Evolutionary conservation across 306 rosid species (phyloP).

Genomic region (Quercus cerris): DNA sequence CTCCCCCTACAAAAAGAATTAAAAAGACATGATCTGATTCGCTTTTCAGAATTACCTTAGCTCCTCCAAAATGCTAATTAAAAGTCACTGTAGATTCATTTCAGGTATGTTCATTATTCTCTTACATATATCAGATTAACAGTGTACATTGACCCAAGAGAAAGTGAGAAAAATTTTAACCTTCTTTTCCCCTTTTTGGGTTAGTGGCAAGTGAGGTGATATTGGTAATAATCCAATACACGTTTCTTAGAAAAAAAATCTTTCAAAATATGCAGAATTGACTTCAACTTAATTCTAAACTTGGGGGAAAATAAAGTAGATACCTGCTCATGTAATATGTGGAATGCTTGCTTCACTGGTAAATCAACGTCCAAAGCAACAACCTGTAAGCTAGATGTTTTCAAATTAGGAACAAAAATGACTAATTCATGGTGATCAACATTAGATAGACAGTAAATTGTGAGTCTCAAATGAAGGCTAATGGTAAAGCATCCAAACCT

Average conservation of each 20-base stretch:
- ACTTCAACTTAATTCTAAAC: conserved; percentile 9
- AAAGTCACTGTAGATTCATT: neutral
- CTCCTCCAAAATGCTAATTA: neutral
- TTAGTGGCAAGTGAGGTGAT: no score
- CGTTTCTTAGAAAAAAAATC: conserved; percentile 6
- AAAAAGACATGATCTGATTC: neutral
- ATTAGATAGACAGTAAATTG: conserved; percentile 8
- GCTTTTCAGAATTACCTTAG: neutral
- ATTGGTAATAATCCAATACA: neutral
- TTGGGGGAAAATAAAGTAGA: conserved; percentile 8
- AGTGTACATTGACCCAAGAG: neutral
- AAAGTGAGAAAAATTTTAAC: neutral
- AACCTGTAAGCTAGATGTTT: conserved; percentile 54
- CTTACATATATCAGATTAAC: neutral
- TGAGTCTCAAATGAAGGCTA: conserved; percentile 10
- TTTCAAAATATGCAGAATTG: conserved; percentile 1
- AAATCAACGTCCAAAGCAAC: conserved; percentile 81
- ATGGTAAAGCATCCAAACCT: conserved; percentile 74
- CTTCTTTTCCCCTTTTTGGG: no score
- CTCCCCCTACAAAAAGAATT: neutral
- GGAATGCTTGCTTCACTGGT: conserved; percentile 98
- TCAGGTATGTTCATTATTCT: neutral
- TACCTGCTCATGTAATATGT: conserved; percentile 95
- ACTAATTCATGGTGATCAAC: conserved; percentile 3
- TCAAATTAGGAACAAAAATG: conserved; percentile 11